Base-by-base conservation (phyloP, 2,329 filamentous ascomycete genomes). In the Fusarium napiforme region DNA sequence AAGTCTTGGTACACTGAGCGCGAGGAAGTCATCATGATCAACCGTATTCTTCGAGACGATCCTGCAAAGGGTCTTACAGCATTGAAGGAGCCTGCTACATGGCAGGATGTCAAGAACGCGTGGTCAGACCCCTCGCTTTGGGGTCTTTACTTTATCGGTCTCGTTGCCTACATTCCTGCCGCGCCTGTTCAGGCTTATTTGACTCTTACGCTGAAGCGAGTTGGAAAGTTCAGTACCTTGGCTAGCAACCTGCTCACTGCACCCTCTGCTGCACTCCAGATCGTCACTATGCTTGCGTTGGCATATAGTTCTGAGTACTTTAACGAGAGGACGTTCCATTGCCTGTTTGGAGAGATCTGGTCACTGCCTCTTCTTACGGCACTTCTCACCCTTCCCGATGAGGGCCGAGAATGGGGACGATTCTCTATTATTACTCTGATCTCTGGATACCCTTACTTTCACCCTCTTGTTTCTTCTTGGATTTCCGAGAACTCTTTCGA, bases 11-110 rank as follows among this genome's bases (percentile, higher is more conserved):
- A 92, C 79, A 88, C 83, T 5, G 91, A 92, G 77, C 85, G 85
- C 4, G 90, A 93, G 77, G 91, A 93, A 75, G 87, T 89, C 64
- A 93, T 93, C 76, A 90, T 93, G 87, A 87, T 92, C 23, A 93
- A 93, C 77, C 83, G 86, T 11, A 84, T 88, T 16, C 80, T 88
- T 18, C 84, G 87, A 39, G 87, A 88, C 53, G 87, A 88, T 72
- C 86, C 87, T 1, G 86, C 86, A 40, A 89, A 88, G 78, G 87
- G 84, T 19, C 80, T 87, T 18, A 87, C 85, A 0, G 80, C 81
- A 19, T 77, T 87, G 60, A 81, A 84, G 64, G 83, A 87, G 67
- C 81, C 83, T 12, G 80, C 81, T 6, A 85, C 82, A 0, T 79
- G 81, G 65, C 75, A 79, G 43, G 85, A 87, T 61, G 78, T 88